Conservation (phyloP, 1,284 basidiomycete genomes). For the Naganishia cerealis region DNA sequence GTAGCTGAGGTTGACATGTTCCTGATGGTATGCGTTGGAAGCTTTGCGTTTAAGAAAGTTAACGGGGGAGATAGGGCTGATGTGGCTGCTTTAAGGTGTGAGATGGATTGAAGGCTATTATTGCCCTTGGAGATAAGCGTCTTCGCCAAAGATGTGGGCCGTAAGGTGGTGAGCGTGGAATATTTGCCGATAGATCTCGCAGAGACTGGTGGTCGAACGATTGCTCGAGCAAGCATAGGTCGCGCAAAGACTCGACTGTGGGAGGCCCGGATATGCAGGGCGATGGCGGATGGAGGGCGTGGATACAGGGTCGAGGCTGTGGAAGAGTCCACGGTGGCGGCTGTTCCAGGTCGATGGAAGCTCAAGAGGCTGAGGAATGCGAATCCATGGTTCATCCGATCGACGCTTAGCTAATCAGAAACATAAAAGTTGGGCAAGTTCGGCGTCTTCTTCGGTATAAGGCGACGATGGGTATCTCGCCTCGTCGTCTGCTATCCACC, state of each 20-base stretch:
- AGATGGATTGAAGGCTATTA: background rate
- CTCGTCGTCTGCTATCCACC: background rate
- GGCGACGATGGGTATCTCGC: no score
- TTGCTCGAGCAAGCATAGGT: slow-evolving; percentile 28
- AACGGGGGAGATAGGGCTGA: background rate
- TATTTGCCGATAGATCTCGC: slow-evolving; percentile 22
- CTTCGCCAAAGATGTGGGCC: background rate
- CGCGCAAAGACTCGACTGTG: background rate
- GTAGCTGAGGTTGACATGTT: slow-evolving; percentile 7
- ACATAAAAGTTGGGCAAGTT: slow-evolving; percentile 22
- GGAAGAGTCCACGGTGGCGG: no score
- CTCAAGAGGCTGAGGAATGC: background rate
- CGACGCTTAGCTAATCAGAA: slow-evolving; percentile 13
- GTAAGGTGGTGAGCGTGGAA: slow-evolving; percentile 5
- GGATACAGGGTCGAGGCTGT: background rate
- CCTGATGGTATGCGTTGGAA: background rate
- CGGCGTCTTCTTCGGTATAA: background rate
- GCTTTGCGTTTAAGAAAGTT: background rate
- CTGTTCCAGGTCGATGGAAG: background rate
- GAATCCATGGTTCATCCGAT: background rate
- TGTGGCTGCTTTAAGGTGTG: background rate
- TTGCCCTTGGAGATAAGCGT: background rate
- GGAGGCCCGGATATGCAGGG: background rate
- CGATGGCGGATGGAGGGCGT: background rate
- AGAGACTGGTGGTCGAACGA: slow-evolving; percentile 14